Percentiles rank a stretch among this genome's conserved stretches.
Evolutionary conservation across 257 asterid species (phyloP).

Genomic region (Mitragyna speciosa): DNA sequence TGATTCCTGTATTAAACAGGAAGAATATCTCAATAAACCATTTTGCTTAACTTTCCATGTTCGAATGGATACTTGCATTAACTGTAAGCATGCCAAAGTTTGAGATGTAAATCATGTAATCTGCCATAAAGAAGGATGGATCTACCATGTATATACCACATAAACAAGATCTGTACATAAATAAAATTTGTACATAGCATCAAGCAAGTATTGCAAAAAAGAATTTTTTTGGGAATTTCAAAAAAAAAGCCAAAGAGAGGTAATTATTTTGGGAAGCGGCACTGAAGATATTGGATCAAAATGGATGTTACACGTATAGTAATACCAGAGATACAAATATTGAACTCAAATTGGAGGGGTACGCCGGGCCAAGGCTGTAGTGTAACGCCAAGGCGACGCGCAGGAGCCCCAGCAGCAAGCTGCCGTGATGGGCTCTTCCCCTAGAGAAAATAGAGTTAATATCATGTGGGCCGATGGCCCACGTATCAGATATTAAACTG

Average conservation of each 20-base stretch:
- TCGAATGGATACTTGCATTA: background rate
- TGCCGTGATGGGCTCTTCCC: constrained; percentile 16
- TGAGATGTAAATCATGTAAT: background rate
- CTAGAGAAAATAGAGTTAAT: constrained; percentile 42
- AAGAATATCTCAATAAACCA: background rate
- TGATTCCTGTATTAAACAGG: background rate
- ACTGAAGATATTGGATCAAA: too few relatives aligned
- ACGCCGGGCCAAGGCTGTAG: constrained; percentile 23
- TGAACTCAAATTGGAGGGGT: constrained; percentile 10
- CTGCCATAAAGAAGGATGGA: background rate
- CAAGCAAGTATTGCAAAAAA: background rate
- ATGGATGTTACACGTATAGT: too few relatives aligned
- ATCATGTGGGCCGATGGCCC: constrained; percentile 45
- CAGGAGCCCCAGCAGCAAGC: constrained; percentile 14
- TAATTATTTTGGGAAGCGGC: too few relatives aligned
- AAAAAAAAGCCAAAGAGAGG: too few relatives aligned
- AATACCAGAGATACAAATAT: too few relatives aligned
- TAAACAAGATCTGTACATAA: too few relatives aligned
- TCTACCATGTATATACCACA: background rate
- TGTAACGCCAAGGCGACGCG: constrained; percentile 17
- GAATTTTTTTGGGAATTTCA: too few relatives aligned
- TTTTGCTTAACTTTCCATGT: background rate
- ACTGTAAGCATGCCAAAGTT: constrained; percentile 20
- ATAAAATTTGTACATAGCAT: background rate
- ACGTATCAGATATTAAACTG: constrained; percentile 67